phyloP scores from a whole-genome alignment of 805 yeast species.

The Myxozyma vanderwaltii region DNA sequence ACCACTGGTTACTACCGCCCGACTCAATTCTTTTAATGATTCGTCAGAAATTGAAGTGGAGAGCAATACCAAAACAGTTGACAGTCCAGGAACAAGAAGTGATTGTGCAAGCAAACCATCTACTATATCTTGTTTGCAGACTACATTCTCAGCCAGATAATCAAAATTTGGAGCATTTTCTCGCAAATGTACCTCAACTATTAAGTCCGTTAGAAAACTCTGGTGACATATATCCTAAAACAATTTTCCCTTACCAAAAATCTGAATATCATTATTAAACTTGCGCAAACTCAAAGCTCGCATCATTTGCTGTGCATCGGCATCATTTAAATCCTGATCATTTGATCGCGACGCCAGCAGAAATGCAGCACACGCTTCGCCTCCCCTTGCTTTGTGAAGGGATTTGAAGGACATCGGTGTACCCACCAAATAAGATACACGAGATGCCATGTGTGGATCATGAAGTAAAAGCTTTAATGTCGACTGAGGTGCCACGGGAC shows the following conservation, averaged over 20 bases:
- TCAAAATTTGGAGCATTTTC: conserved; percentile 23
- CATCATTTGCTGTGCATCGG: conserved; percentile 26
- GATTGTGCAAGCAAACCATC: conserved; percentile 22
- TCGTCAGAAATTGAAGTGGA: conserved; percentile 18
- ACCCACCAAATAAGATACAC: conserved; percentile 20
- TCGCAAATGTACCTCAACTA: conserved; percentile 21
- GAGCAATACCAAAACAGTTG: conserved; percentile 14
- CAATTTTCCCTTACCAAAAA: conserved; percentile 10
- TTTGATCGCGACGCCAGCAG: conserved; percentile 13
- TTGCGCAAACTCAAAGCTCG: conserved; percentile 19
- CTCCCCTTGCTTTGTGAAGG: conserved; percentile 9
- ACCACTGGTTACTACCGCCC: not conserved
- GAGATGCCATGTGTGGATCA: conserved; percentile 9
- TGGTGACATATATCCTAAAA: not conserved
- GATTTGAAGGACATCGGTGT: conserved; percentile 16
- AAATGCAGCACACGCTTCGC: conserved; percentile 17
- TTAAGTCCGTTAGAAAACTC: not conserved
- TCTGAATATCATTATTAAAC: conserved; percentile 6
- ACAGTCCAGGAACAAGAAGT: conserved; percentile 21
- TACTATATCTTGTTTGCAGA: conserved; percentile 21
- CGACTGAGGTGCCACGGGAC: conserved; percentile 10
- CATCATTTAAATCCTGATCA: conserved; percentile 11
- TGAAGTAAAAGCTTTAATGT: conserved; percentile 3
- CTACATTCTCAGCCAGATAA: conserved; percentile 18
- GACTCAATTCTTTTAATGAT: conserved; percentile 5